Evolutionary conservation across 2,329 filamentous ascomycete genomes (phyloP), one percentile per base, ranked within the genome.

Genomic region (Elsinoe perseae): DNA sequence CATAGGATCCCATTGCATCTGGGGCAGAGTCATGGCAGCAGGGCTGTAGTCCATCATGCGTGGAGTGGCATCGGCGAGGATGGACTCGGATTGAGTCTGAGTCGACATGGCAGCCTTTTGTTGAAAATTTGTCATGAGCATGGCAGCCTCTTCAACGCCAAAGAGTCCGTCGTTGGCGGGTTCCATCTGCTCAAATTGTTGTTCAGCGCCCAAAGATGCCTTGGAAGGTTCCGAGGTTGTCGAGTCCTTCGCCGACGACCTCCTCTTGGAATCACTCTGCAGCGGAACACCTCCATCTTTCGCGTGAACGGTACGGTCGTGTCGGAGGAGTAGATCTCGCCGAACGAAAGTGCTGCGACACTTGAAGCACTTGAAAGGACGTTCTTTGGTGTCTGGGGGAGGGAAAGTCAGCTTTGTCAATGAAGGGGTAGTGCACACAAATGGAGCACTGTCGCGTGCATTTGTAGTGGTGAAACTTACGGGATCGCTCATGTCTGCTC

Each of bases 261-360:
- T 85, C 67, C 91, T 86, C 77, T 96, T 95, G 63, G 88, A 87
- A 72, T 97, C 93, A 72, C 90, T 95, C 72, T 95, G 90, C 46
- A 97, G 82, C 62, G 92, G 92, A 54, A 93, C 82, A 63, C 93
- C 92, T 64, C 92, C 92, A 76, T 98, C 93, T 76, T 97, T 97
- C 61, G 93, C 93, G 75, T 98, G 93, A 62, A 98, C 93, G 62
- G 93, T 98, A 67, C 93, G 88, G 74, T 98, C 93, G 77, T 98
- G 93, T 72, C 93, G 87, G 64, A 98, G 84, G 54, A 98, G 84
- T 61, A 98, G 81, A 75, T 98, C 93, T 74, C 93, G 89, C 71
- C 93, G 89, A 66, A 98, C 93, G 71, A 98, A 98, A 60, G 93
- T 98, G 79, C 91, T 96, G 69, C 91, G 83, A 74, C 93, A 98